Evolutionary conservation across 305 asterid genomes (phyloP).

Genomic region (Fraxinus latifolia): DNA sequence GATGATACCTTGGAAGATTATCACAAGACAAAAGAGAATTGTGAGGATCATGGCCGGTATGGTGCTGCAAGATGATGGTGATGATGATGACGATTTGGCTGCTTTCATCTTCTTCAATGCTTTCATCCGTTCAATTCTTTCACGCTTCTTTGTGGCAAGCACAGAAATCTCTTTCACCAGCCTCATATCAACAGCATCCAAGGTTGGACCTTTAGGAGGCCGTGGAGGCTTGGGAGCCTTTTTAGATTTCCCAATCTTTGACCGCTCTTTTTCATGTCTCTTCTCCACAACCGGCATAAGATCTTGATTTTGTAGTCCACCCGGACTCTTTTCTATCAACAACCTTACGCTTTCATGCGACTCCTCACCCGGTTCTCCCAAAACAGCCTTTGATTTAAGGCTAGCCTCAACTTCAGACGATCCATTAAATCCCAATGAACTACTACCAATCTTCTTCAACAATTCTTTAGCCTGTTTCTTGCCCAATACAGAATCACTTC

Average conservation of each 20-base stretch:
- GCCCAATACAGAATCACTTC: constrained; percentile 4
- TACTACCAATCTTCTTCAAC: constrained; percentile 33
- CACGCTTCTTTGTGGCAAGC: constrained; percentile 47
- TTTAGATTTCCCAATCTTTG: constrained; percentile 26
- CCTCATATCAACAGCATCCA: constrained; percentile 59
- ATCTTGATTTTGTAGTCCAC: constrained; percentile 20
- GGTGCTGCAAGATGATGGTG: constrained; percentile 36
- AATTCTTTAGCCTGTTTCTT: constrained; percentile 23
- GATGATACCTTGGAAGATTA: constrained; percentile 58
- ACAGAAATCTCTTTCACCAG: constrained; percentile 47
- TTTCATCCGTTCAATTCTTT: constrained; percentile 46
- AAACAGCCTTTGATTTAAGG: background rate
- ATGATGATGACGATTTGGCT: constrained; percentile 28
- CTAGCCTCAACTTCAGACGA: constrained; percentile 13
- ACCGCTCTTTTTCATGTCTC: constrained; percentile 29
- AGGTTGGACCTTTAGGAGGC: constrained; percentile 61
- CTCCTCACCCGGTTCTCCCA: constrained; percentile 1
- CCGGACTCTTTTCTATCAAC: constrained; percentile 28
- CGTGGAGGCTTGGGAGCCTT: constrained; percentile 59
- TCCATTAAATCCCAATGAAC: constrained; percentile 32
- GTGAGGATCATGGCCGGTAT: constrained; percentile 53
- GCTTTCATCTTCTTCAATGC: constrained; percentile 47
- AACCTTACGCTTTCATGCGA: constrained; percentile 20
- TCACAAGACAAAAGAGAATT: constrained; percentile 46
- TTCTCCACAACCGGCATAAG: constrained; percentile 21